Evolutionary conservation across 2,329 filamentous ascomycete genomes (phyloP).

Genomic region (Pezicula neosporulosa): DNA sequence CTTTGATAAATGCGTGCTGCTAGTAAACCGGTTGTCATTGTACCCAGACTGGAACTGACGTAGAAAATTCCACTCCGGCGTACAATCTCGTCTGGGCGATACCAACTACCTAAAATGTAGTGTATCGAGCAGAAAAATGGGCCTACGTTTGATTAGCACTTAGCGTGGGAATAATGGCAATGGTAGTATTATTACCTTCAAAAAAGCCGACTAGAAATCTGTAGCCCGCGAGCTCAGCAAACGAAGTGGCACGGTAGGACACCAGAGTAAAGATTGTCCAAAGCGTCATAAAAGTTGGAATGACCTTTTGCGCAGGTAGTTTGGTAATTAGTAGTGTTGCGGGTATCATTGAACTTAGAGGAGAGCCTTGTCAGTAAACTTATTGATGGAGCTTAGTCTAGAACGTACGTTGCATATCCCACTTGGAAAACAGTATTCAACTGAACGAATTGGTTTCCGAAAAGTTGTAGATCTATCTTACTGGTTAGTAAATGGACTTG

Average conservation of each 20-base stretch:
- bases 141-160: background rate
- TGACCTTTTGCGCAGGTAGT: constrained; percentile 11
- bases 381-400: background rate
- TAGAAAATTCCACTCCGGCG: constrained; percentile 5
- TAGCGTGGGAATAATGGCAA: constrained; percentile 11
- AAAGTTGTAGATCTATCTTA: constrained; percentile 21
- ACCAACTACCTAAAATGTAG: constrained; percentile 28
- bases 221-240: constrained; percentile 45
- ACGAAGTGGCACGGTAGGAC: constrained; percentile 32
- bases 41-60: constrained; percentile 5
- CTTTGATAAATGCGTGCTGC: constrained; percentile 15
- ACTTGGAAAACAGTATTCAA: background rate
- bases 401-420: background rate
- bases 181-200: constrained; percentile 42
- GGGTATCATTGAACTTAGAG: constrained; percentile 2
- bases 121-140: constrained; percentile 27
- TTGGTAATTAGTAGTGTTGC: constrained; percentile 12
- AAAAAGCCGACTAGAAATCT: constrained; percentile 51
- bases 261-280: constrained; percentile 14
- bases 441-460: background rate
- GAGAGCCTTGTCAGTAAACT: background rate
- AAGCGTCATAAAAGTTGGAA: constrained; percentile 10
- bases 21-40: constrained; percentile 4
- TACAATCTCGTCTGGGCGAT: constrained; percentile 21
- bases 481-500: background rate